phyloP scores from a whole-genome alignment of 2,329 filamentous ascomycete genomes.

The Ceratocystis papillata region DNA sequence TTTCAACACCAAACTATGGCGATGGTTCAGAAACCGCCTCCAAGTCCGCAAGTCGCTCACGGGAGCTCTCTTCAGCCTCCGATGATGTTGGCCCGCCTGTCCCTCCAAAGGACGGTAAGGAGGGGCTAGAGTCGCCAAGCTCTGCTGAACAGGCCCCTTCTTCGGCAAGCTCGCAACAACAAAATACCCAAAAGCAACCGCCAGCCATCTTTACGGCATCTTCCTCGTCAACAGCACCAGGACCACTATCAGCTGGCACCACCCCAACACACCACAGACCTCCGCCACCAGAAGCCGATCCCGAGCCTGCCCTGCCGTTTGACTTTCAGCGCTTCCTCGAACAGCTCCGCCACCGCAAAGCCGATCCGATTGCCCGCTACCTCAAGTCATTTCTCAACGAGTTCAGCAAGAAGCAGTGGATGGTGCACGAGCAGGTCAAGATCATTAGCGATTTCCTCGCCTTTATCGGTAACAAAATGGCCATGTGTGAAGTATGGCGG shows the following conservation, averaged over 20 bases:
- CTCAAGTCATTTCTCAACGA: constrained; percentile 88
- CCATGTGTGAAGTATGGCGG: constrained; percentile 88
- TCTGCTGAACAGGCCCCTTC: constrained; percentile 20
- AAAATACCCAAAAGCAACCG: constrained; percentile 5
- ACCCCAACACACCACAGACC: constrained; percentile 49
- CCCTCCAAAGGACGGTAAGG: constrained; percentile 47
- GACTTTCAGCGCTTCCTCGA: constrained; percentile 97
- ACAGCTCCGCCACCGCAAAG: constrained; percentile 88
- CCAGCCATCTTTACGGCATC: neutral
- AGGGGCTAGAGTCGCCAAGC: constrained; percentile 24
- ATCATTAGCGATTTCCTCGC: constrained; percentile 93
- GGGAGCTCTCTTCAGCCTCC: constrained; percentile 25
- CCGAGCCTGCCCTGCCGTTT: constrained; percentile 78
- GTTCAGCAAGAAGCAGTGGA: constrained; percentile 97
- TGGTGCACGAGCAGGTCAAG: constrained; percentile 98
- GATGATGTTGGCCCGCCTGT: constrained; percentile 47
- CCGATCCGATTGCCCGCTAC: constrained; percentile 94
- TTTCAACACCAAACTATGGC: constrained; percentile 18
- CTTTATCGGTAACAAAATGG: constrained; percentile 98
- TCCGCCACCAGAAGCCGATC: constrained; percentile 61
- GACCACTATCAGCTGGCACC: constrained; percentile 30
- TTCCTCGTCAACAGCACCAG: neutral
- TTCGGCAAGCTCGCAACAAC: constrained; percentile 11
- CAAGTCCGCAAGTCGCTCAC: constrained; percentile 30
- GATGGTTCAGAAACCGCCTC: constrained; percentile 29